These are phyloP conservation scores for Trebouxia sp. DNA, from an alignment of 139 green algal genomes.

Conservation along the genomic window DNA sequence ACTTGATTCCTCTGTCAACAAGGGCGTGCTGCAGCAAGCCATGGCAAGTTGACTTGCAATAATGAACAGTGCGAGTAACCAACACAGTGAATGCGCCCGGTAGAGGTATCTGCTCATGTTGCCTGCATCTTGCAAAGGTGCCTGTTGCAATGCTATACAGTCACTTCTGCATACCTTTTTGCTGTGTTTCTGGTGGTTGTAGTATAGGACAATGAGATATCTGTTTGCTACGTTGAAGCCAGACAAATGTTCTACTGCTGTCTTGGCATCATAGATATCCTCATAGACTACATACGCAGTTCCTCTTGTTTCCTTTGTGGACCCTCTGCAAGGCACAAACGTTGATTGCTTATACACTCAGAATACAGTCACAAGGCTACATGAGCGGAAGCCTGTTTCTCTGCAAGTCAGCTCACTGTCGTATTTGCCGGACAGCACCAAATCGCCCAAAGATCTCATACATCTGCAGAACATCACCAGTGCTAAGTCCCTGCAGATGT, in stretches of 20 bases:
- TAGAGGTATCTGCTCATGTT: background rate
- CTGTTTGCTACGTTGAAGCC: slow-evolving; percentile 97
- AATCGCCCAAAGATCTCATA: slow-evolving; percentile 98
- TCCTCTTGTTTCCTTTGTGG: slow-evolving; percentile 90
- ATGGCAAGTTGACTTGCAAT: too few species aligned
- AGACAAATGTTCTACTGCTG: slow-evolving; percentile 83
- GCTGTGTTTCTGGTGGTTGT: slow-evolving; percentile 72
- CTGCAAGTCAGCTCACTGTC: slow-evolving; percentile 62
- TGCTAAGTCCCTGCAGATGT: background rate
- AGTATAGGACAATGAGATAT: slow-evolving; percentile 94
- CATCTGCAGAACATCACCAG: slow-evolving; percentile 52
- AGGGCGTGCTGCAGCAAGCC: too few species aligned
- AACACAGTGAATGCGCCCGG: too few species aligned
- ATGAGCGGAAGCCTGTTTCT: background rate
- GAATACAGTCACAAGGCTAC: background rate
- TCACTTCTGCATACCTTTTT: slow-evolving; percentile 70
- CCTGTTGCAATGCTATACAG: background rate
- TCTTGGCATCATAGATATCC: slow-evolving; percentile 99
- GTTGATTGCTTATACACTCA: too few species aligned
- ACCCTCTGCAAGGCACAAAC: slow-evolving; percentile 66
- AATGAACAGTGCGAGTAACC: too few species aligned
- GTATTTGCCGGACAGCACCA: slow-evolving; percentile 92
- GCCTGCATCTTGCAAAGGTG: background rate
- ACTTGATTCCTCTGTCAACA: background rate
- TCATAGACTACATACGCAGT: slow-evolving; percentile 99